Evolutionary conservation across 345 rosid genomes (phyloP).

Genomic region (Jatropha curcas): DNA sequence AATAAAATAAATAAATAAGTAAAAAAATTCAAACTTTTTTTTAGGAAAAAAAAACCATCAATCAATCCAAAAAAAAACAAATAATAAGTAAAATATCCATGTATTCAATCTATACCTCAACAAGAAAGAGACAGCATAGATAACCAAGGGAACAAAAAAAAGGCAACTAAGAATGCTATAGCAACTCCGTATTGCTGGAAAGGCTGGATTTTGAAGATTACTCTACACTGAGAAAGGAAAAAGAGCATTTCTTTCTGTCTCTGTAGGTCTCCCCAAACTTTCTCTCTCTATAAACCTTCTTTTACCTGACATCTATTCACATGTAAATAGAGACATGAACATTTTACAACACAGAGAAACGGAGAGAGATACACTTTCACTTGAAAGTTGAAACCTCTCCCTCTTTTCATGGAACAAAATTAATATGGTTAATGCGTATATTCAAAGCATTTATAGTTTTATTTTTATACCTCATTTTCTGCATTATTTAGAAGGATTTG

Average conservation of each 20-base stretch:
- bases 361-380: no score
- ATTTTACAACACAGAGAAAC: background rate
- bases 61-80: background rate
- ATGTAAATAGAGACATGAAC: slow-evolving; percentile 7
- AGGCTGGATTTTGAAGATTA: slow-evolving; percentile 40
- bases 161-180: slow-evolving; percentile 10
- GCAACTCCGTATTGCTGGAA: slow-evolving; percentile 46
- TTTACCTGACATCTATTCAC: slow-evolving; percentile 17
- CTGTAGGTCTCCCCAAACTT: slow-evolving; percentile 2
- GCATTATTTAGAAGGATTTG: no score
- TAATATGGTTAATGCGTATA: background rate
- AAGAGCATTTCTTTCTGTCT: slow-evolving; percentile 25
- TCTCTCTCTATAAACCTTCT: slow-evolving; percentile 4
- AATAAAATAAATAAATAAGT: background rate
- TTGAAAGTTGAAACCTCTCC: slow-evolving; percentile 2
- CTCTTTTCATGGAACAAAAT: slow-evolving; percentile 5
- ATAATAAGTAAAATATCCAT: background rate
- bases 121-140: slow-evolving; percentile 38
- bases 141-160: slow-evolving; percentile 6
- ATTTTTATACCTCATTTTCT: no score
- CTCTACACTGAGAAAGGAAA: slow-evolving; percentile 25
- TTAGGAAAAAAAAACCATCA: background rate
- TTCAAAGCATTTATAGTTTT: background rate
- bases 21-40: background rate
- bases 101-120: slow-evolving; percentile 10